Evolutionary conservation across 192 early-diverging fungal species (phyloP).

Genomic region (Piromyces finnis): DNA sequence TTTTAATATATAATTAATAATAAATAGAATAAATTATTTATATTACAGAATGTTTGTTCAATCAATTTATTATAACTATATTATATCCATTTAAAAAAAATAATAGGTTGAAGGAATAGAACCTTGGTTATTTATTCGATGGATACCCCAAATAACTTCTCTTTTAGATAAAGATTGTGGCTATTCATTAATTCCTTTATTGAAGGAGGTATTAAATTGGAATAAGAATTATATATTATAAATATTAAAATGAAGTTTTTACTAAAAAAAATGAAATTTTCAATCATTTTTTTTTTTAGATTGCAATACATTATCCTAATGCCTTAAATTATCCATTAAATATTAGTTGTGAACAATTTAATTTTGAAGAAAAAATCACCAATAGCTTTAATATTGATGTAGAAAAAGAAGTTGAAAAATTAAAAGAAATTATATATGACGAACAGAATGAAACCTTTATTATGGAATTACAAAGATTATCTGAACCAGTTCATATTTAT

Average conservation of each 20-base stretch:
- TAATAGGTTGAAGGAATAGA: not conserved
- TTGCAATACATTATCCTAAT: constrained; percentile 40
- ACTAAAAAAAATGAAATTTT: too few species aligned
- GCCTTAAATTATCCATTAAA: constrained; percentile 49
- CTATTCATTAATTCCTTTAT: constrained; percentile 22
- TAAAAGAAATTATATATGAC: constrained; percentile 17
- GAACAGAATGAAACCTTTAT: constrained; percentile 32
- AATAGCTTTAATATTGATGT: constrained; percentile 9
- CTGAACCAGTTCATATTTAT: constrained; percentile 45
- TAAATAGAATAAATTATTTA: not conserved
- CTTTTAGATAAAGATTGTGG: constrained; percentile 40
- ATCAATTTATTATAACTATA: constrained; percentile 10
- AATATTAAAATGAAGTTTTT: too few species aligned
- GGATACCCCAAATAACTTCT: constrained; percentile 59
- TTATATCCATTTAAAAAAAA: not conserved
- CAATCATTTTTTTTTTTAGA: too few species aligned
- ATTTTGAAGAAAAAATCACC: constrained; percentile 9
- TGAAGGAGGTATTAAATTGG: constrained; percentile 21
- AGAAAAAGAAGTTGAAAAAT: constrained; percentile 7
- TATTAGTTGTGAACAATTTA: constrained; percentile 52
- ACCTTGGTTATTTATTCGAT: constrained; percentile 51
- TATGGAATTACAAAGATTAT: constrained; percentile 42
- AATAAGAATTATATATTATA: too few species aligned
- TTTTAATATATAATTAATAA: too few species aligned
- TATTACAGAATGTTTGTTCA: not conserved